A percentile compares a stretch with the other conserved stretches of the same genome.
phyloP scores from a whole-genome alignment of 1,284 basidiomycete species.

The Malassezia brasiliensis region DNA sequence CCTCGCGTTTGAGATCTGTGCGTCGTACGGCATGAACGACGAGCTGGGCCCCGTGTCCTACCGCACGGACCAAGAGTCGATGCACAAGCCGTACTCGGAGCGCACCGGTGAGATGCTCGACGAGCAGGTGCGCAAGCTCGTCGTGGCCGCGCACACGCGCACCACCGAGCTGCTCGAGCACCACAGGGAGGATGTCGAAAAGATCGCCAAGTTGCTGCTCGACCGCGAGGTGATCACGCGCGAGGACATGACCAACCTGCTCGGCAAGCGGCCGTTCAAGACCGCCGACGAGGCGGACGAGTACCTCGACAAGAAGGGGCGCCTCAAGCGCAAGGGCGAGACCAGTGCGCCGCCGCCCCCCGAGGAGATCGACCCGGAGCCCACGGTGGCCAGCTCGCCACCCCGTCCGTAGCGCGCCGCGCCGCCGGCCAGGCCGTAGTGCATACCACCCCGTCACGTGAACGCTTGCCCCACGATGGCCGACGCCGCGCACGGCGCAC shows the following conservation, averaged over 20 bases:
- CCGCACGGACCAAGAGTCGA: slow-evolving; percentile 73
- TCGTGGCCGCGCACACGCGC: slow-evolving; percentile 72
- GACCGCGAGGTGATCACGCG: slow-evolving; percentile 91
- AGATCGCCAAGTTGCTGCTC: slow-evolving; percentile 78
- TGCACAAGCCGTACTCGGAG: slow-evolving; percentile 97
- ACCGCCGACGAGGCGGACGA: slow-evolving; percentile 56
- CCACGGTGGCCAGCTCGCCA: slow-evolving; percentile 24
- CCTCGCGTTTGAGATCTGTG: slow-evolving; percentile 82
- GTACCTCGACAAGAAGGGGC: slow-evolving; percentile 44
- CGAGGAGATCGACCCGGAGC: slow-evolving; percentile 26
- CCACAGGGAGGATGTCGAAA: slow-evolving; percentile 80
- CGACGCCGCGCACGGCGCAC: background rate
- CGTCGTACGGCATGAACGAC: slow-evolving; percentile 72
- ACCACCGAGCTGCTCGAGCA: slow-evolving; percentile 72
- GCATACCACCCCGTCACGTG: background rate
- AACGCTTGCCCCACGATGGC: background rate
- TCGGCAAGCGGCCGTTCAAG: slow-evolving; percentile 74
- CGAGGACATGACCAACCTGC: slow-evolving; percentile 74
- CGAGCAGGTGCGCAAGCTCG: slow-evolving; percentile 81
- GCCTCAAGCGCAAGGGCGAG: slow-evolving; percentile 33
- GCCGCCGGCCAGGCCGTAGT: too few relatives aligned
- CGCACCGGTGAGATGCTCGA: slow-evolving; percentile 91
- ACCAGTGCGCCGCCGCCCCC: slow-evolving; percentile 38
- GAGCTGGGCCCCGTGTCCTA: slow-evolving; percentile 92
- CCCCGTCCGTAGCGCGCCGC: background rate